Percentiles rank a stretch among this genome's conserved stretches.
phyloP scores from a whole-genome alignment of 306 rosid species.

The Cicer chorassanicum region DNA sequence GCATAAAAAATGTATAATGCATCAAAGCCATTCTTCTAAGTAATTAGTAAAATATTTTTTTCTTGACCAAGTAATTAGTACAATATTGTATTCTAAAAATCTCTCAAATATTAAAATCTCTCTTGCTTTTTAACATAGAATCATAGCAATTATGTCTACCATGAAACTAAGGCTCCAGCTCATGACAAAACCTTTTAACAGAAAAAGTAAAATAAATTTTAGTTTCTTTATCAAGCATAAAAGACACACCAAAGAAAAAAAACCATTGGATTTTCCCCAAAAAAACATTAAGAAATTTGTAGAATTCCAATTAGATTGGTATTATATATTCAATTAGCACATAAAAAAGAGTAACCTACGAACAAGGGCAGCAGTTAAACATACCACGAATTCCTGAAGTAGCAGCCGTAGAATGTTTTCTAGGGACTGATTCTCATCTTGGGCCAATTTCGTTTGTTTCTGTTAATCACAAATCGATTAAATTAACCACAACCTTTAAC shows the following conservation, averaged over 20 bases:
- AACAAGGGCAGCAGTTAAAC: constrained; percentile 44
- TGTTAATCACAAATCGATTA: constrained; percentile 41
- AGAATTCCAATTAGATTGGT: not conserved
- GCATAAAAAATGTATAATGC: constrained; percentile 3
- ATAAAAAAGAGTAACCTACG: constrained; percentile 17
- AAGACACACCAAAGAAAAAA: not conserved
- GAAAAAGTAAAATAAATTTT: no score
- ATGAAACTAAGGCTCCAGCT: no score
- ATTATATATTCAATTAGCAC: constrained; percentile 14
- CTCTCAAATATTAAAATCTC: constrained; percentile 7
- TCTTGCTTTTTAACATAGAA: not conserved
- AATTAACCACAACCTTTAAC: constrained; percentile 16
- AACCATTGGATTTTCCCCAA: not conserved
- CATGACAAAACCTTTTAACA: no score
- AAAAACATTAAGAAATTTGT: not conserved
- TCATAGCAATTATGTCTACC: not conserved
- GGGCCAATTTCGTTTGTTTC: no score
- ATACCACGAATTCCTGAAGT: constrained; percentile 94
- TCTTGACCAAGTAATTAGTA: no score
- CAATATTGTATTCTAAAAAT: not conserved
- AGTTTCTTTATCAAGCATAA: not conserved
- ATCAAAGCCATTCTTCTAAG: not conserved
- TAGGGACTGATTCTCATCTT: no score
- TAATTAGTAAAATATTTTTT: no score
- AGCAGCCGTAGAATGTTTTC: constrained; percentile 61